A percentile compares a stretch with the other conserved stretches of the same genome.
Conservation (phyloP, 2,329 filamentous ascomycete species). For the Aulographum hederae region DNA sequence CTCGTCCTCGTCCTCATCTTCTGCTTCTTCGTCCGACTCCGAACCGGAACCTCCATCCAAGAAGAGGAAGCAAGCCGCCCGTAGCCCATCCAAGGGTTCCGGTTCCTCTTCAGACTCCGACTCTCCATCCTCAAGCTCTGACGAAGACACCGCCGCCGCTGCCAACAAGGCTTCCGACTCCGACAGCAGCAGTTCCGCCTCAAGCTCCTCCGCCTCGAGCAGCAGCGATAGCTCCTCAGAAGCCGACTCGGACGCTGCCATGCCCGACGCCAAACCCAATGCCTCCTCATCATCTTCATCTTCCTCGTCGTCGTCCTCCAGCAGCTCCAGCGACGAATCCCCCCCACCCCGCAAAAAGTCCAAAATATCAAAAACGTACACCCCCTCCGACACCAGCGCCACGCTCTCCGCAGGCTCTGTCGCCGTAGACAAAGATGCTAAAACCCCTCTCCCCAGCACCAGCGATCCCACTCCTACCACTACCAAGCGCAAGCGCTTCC, state of each 20-base stretch:
- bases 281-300: conserved; percentile 14
- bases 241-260: conserved; percentile 2
- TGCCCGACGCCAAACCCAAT: conserved; percentile 8
- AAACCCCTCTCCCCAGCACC: no score
- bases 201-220: background rate
- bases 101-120: conserved; percentile 2
- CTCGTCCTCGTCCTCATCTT: conserved; percentile 3
- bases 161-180: background rate
- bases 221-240: conserved; percentile 1
- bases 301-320: conserved; percentile 12
- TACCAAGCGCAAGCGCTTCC: no score
- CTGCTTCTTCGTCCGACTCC: background rate
- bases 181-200: background rate
- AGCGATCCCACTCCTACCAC: no score
- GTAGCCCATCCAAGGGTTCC: background rate
- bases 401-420: conserved; percentile 9
- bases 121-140: conserved; percentile 1
- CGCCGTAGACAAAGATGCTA: no score
- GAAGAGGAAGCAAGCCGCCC: background rate
- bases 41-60: conserved; percentile 1
- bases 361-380: conserved; percentile 8
- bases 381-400: conserved; percentile 9
- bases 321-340: conserved; percentile 2
- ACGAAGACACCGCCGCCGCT: no score
- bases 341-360: conserved; percentile 6